Base-by-base conservation (phyloP, 352 stramenopile species). In the Thraustochytrium striatum region DNA sequence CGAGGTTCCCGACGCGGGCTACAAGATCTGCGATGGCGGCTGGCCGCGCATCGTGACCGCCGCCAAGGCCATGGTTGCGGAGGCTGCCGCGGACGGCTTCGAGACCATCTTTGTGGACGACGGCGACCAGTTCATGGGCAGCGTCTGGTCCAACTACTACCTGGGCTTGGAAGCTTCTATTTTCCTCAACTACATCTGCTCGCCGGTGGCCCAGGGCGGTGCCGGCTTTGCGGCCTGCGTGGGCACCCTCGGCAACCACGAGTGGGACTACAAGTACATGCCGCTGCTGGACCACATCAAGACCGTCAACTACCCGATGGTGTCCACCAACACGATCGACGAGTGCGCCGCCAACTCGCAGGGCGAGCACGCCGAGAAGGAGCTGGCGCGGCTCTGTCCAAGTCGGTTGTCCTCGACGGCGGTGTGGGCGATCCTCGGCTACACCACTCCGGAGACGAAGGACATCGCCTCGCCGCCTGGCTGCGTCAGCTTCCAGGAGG, bases 71-170 rank as follows among this genome's bases (percentile, higher is more conserved):
- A 30, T 80, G 16, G 70, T 80, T 39, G 2, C 0, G 0, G 5
- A 69, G 5, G 7, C 47, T 30, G 1, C 68, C 1, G 43, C 19
- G 21, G 55, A 57, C 47, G 13, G 16, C 30, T 68, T 16, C 28
- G n/a, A n/a, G n/a, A 25, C 61, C 16, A 52, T 80, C 25, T 80
- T 72, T 39, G 28, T 80, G 0, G 70, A 80, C 16, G 58, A 70
- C 58, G 70, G 70, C 2, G 70, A 80, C 11, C 53, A 80, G 11
- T 80, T 80, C 47, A 70, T 75, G 55, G 70, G 70, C 25, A 75
- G 57, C 47, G 57, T 58, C 58, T 80, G 70, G 70, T 25, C 28
- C 35, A 80, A 32, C n/a, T 61, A 16, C 7, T 80, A 80, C 70
- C n/a, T 79, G 50, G 70, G 70, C 58, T 3, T 16, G 11, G 53